These are phyloP conservation scores for Sporothrix pseudoabietina DNA, from an alignment of 2,329 filamentous ascomycete species.

Conservation along the genomic window DNA sequence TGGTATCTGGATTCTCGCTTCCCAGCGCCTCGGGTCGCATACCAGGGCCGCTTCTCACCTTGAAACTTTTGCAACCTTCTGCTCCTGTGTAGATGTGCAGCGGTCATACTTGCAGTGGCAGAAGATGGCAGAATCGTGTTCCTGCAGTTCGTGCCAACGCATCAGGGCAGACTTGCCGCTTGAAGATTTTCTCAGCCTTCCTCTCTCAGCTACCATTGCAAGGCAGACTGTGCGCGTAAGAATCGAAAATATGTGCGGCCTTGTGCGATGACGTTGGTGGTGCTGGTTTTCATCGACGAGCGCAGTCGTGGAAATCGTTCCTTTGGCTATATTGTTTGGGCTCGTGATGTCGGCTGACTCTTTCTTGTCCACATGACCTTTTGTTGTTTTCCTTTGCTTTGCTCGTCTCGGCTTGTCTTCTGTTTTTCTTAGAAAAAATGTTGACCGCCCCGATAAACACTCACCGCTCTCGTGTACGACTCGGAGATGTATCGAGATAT, in stretches of 20 bases:
- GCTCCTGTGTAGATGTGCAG: background rate
- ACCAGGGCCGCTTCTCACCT: conserved; percentile 16
- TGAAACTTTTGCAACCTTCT: background rate
- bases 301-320: background rate
- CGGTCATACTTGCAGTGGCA: background rate
- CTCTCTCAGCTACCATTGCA: conserved; percentile 23
- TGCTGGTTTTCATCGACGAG: background rate
- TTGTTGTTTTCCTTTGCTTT: background rate
- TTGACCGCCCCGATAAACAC: background rate
- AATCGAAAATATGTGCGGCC: background rate
- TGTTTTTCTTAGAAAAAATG: background rate
- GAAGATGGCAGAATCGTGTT: background rate
- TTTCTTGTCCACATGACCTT: background rate
- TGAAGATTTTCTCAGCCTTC: background rate
- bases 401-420: background rate
- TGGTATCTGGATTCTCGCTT: background rate
- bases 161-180: background rate
- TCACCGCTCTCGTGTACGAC: conserved; percentile 28
- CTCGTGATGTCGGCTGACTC: background rate
- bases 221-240: conserved; percentile 17
- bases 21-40: conserved; percentile 20
- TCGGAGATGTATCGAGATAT: conserved; percentile 17
- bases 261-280: background rate
- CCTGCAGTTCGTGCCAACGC: conserved; percentile 26
- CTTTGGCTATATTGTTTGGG: background rate